Evolutionary conservation across 768 basidiomycete genomes (phyloP), one percentile per base, ranked within the genome.

Genomic region (Hortiboletus campestris): DNA sequence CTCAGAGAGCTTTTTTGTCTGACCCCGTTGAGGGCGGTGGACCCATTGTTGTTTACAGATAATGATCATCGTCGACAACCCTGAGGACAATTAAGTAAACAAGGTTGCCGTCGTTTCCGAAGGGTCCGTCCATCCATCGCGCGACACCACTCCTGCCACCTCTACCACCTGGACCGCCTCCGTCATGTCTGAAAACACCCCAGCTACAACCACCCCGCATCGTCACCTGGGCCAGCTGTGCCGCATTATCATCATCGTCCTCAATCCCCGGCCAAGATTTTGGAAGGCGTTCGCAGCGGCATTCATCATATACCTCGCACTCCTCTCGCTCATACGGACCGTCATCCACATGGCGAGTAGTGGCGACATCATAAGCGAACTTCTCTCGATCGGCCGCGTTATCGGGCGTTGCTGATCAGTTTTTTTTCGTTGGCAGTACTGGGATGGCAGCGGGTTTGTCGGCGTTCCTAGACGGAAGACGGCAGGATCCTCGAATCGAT

Each of bases 401-500:
- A 25, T 25, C 25, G 4, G 6, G 34, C 14, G 12, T 35, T 35
- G 34, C 14, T 35, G 34, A 35, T 13, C 34, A 13, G 12, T 5
- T 32, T 10, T 12, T 34, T 34, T 13, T 1, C 34, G 7, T 7
- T 16, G 34, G 6, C 34, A 35, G 34, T 14, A 35, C 34, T 14
- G 14, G 14, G 34, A 13, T 12, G 38, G 42, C 25, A 25, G 25
- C 4, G 51, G 14, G 0, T 4, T 19, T 5, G 46, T 41, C 10
- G 66, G 62, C 2, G 20, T 13, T 6, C 66, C 63, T 2, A 49
- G 6, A 20, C 39, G 1, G 51, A 46, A 16, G 67, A 68, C 39
- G 68, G 68, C 16, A 12, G 3, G 2, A 36, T 68, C 36, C 46
- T 63, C 25, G 28, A 52, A 29, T 56, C 58, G 10, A 56, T 70